These are phyloP conservation scores for Ustilago lituana DNA, from an alignment of 1,284 basidiomycete genomes.

Conservation along the genomic window DNA sequence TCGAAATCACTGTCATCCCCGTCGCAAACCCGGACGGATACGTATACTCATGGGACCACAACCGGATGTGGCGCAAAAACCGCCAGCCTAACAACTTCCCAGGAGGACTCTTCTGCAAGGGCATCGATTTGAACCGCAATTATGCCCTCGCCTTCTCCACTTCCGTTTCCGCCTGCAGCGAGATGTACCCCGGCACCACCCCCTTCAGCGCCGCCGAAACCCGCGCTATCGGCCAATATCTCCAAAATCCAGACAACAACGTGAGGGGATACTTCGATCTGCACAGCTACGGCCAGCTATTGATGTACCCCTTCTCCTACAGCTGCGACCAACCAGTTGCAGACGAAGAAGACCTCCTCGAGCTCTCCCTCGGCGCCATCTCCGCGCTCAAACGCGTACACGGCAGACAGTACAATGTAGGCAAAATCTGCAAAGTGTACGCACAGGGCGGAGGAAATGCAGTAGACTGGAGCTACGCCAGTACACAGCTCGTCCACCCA, in stretches of 20 bases:
- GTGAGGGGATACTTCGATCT: conserved; percentile 78
- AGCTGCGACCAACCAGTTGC: conserved; percentile 76
- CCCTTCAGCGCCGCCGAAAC: conserved; percentile 78
- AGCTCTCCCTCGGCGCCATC: conserved; percentile 78
- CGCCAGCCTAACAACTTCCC: conserved; percentile 70
- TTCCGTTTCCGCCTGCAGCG: conserved; percentile 66
- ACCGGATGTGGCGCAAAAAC: conserved; percentile 86
- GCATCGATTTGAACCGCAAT: conserved; percentile 78
- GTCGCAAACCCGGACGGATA: conserved; percentile 86
- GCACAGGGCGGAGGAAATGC: conserved; percentile 65
- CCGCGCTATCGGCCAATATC: conserved; percentile 77
- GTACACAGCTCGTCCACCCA: neutral
- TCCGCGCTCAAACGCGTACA: conserved; percentile 74
- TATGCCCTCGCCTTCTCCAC: conserved; percentile 73
- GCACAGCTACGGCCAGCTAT: conserved; percentile 80
- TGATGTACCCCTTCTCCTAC: conserved; percentile 78
- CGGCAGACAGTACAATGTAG: conserved; percentile 73
- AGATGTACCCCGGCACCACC: conserved; percentile 35
- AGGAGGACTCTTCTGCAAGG: conserved; percentile 70
- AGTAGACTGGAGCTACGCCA: conserved; percentile 76
- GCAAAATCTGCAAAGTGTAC: conserved; percentile 74
- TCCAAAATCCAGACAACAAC: conserved; percentile 70
- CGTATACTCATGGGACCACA: conserved; percentile 73
- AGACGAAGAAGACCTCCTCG: conserved; percentile 83
- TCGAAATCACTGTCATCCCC: conserved; percentile 81